Base-by-base conservation (phyloP, 805 yeast species). In the Starmerella lactis-condensi region DNA sequence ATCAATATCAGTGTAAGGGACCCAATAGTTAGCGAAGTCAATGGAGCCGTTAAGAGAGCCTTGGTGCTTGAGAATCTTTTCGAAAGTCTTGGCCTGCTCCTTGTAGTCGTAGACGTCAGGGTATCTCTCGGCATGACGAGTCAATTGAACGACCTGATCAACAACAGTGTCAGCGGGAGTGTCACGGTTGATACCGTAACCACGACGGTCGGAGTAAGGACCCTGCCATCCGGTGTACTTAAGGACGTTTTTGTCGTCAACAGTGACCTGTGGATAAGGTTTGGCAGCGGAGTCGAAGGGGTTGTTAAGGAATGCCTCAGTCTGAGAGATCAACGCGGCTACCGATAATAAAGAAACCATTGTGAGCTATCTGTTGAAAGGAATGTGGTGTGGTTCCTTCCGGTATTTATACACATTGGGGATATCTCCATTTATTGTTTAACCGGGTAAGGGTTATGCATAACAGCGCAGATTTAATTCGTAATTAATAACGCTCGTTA, bases 91-190 rank as follows among this genome's bases (percentile, higher is more conserved):
- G 32, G 42, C 29, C 34, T 32, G 34, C 15, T 17, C 9, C 26
- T 20, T n/a, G 29, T 31, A 32, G 21, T 17, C 34, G 23, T 23
- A 18, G 12, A 21, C 12, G 8, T 55, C 53, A 7, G 65, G 69
- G 43, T 53, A 68, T 31, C 75, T 54, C 43, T 67, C 75, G 10
- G 73, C 75, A 38, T 69, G 75, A 41, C 75, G 59, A 36, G 59
- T 53, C 22, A 63, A 39, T 38, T 62, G 44, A 39, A 62, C 65
- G 8, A 65, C 72, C 45, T 69, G 74, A 35, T 65, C 66, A 29
- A 67, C 54, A 0, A 50, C 41, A 45, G 73, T 67, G 22, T 57
- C 57, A 1, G 43, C 49, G 11, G 75, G 75, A 2, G 62, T 49
- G 12, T 62, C 67, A 27, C 65, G 54, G 25, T 59, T 53, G 26